A percentile compares a stretch with the other conserved stretches of the same genome.
Evolutionary conservation across 495 filamentous ascomycete genomes (phyloP).

Genomic region (Cudoniella acicularis): DNA sequence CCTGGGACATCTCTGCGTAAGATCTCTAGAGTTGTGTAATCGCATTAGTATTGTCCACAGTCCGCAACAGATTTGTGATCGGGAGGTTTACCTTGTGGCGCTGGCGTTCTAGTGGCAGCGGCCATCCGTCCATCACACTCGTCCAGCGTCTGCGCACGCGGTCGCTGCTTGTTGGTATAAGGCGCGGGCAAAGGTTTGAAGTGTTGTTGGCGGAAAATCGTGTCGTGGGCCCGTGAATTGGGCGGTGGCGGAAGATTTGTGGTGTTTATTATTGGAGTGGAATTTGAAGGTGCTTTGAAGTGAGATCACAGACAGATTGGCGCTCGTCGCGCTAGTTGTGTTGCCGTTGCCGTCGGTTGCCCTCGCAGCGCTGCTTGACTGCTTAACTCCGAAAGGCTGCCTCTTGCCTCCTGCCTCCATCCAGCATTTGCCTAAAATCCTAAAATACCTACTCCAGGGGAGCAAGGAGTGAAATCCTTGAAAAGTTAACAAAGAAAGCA

Average conservation of each 20-base stretch:
- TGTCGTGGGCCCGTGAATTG: background rate
- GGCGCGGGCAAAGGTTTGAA: background rate
- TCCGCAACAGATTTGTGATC: background rate
- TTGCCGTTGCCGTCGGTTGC: too few species aligned
- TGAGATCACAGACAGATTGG: background rate
- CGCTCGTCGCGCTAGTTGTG: background rate
- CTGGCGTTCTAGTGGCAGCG: conserved; percentile 7
- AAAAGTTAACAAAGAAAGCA: background rate
- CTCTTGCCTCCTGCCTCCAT: background rate
- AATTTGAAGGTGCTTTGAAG: background rate
- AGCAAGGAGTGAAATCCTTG: background rate
- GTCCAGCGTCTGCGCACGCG: background rate
- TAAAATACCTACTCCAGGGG: too few species aligned
- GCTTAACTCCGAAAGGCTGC: background rate
- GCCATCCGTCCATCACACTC: conserved; percentile 20
- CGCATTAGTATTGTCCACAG: conserved; percentile 9
- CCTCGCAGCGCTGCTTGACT: too few species aligned
- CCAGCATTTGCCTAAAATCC: background rate
- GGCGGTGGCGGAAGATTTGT: conserved; percentile 1
- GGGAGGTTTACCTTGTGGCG: conserved; percentile 21
- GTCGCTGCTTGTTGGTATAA: background rate
- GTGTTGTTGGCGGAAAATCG: background rate
- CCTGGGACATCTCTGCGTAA: conserved; percentile 24
- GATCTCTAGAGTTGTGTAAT: conserved; percentile 16
- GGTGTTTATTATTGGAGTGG: conserved; percentile 7